These are phyloP conservation scores for Dillenia turbinata DNA, from an alignment of 164 flowering plant species.

Conservation along the genomic window DNA sequence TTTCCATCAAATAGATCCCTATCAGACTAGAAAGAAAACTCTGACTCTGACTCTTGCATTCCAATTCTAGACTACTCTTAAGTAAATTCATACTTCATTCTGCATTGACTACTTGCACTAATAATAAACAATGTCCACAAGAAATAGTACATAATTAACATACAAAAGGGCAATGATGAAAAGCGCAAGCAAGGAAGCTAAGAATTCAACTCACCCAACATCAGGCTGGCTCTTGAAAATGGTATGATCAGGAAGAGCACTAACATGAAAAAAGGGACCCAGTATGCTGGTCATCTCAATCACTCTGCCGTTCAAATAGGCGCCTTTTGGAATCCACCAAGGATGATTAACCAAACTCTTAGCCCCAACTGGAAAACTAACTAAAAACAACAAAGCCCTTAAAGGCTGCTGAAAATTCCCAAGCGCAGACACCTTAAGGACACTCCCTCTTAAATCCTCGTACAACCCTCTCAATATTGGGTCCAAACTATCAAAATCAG, in stretches of 20 bases:
- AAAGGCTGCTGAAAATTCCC: constrained; percentile 92
- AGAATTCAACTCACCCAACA: constrained; percentile 72
- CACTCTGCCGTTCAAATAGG: constrained; percentile 76
- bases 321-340: constrained; percentile 82
- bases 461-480: constrained; percentile 66
- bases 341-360: constrained; percentile 73
- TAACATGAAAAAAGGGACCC: constrained; percentile 95
- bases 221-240: constrained; percentile 86
- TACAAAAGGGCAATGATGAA: no score
- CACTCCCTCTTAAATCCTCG: constrained; percentile 78
- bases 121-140: no score
- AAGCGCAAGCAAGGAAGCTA: background rate
- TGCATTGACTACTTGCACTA: no score
- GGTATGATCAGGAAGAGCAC: constrained; percentile 84
- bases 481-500: constrained; percentile 82
- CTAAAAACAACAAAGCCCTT: constrained; percentile 62
- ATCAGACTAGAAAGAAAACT: no score
- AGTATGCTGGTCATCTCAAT: constrained; percentile 93
- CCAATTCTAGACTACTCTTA: no score
- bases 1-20: no score
- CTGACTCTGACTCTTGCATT: no score
- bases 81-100: no score
- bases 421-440: constrained; percentile 72
- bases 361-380: constrained; percentile 62
- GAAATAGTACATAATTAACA: no score